Base-by-base conservation (phyloP, 371 early-diverging fungal genomes). In the Parasitella parasitica region DNA sequence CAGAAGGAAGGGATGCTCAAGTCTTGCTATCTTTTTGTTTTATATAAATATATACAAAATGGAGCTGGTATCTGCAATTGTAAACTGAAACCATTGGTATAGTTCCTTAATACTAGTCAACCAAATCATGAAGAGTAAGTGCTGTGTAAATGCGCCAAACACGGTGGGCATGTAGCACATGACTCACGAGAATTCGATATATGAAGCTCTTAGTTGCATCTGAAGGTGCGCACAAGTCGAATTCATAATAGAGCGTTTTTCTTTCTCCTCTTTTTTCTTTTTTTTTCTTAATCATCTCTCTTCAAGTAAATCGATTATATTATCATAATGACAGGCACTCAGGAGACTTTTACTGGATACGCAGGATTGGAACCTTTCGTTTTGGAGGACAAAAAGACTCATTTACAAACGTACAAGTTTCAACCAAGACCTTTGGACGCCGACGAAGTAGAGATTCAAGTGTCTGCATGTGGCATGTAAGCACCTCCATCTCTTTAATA, bases 381-480 rank as follows among this genome's bases (percentile, higher is more conserved):
- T 0, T 50, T 58, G 9, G 36, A 59, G 2, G 56, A 70, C 20
- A 61, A 70, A 32, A 64, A 55, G 2, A 68, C 73, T 6, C 59
- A 65, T 16, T 62, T 84, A 15, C 61, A 78, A 54, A 39, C 53
- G 3, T 70, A 64, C 16, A 59, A 70, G n/a, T 89, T 85, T 65
- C 71, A 72, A 34, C 69, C 76, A 27, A 63, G 72, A 13, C 71
- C 75, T 11, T 61, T 79, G 6, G 72, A 72, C 8, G 69, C 66
- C 20, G 73, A 83, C 68, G 89, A 89, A 67, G 78, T 87, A 5
- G 87, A 87, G 55, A 70, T 89, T 24, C 67, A 69, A 37, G 86
- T 89, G 36, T 59, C 71, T 22, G 81, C 86, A 35, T 85, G 86
- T 57, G 86, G 87, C 54, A 85, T 87, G 79, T 79, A 72, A 51